Evolutionary conservation across 768 basidiomycete genomes (phyloP).

Genomic region (Termitomyces titanicus): DNA sequence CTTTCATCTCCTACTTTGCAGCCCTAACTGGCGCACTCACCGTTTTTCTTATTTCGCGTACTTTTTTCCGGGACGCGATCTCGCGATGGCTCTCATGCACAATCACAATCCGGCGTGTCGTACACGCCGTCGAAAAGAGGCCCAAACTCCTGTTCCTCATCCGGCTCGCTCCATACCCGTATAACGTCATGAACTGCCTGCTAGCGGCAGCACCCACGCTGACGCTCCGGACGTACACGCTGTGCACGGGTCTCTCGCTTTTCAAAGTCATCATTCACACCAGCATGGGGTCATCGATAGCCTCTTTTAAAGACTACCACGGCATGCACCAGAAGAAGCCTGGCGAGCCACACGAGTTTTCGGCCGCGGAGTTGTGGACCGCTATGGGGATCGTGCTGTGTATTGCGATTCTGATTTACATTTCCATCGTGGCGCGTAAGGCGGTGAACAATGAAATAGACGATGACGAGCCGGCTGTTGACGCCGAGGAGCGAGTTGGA

Average conservation of each 20-base stretch:
- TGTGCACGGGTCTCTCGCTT: conserved; percentile 78
- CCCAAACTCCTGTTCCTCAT: conserved; percentile 89
- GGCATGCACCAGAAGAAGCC: conserved; percentile 27
- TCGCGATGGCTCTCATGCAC: conserved; percentile 70
- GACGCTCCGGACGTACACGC: conserved; percentile 71
- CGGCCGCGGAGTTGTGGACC: conserved; percentile 59
- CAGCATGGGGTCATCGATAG: conserved; percentile 79
- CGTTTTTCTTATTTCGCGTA: conserved; percentile 79
- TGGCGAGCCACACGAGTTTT: conserved; percentile 42
- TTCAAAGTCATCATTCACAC: conserved; percentile 93
- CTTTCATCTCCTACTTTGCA: conserved; percentile 82
- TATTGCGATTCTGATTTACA: conserved; percentile 72
- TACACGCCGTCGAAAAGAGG: conserved; percentile 83
- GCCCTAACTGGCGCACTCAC: conserved; percentile 81
- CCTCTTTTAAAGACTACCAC: conserved; percentile 74
- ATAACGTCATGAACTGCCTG: conserved; percentile 94
- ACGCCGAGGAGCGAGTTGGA: conserved; percentile 49
- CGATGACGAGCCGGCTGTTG: conserved; percentile 23
- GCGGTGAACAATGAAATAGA: conserved; percentile 51
- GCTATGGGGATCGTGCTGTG: conserved; percentile 67
- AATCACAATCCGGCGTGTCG: conserved; percentile 71
- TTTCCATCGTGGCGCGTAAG: conserved; percentile 74
- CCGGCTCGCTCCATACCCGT: conserved; percentile 87
- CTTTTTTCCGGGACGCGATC: conserved; percentile 68
- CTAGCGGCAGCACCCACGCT: conserved; percentile 85